A percentile compares a stretch with the other conserved stretches of the same genome.
Evolutionary conservation across 768 basidiomycete species (phyloP).

Genomic region (Boletellus ananas): DNA sequence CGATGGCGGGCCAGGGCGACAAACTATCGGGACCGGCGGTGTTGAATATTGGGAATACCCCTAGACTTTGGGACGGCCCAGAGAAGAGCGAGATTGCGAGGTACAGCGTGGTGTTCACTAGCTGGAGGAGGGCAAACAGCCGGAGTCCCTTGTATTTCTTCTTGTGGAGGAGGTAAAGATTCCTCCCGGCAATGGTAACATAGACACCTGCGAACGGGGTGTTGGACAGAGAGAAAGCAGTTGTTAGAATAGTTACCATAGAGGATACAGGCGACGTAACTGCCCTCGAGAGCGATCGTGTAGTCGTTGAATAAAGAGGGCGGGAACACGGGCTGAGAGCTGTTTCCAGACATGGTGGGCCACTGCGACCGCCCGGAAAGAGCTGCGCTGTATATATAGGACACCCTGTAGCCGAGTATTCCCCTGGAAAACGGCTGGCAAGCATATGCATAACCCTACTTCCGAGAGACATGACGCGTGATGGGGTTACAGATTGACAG

Average conservation of each 20-base stretch:
- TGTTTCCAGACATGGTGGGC: constrained; percentile 14
- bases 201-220: constrained; percentile 8
- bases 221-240: neutral
- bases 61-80: constrained; percentile 12
- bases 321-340: constrained; percentile 8
- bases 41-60: constrained; percentile 6
- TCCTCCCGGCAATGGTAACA: constrained; percentile 7
- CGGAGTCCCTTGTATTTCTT: constrained; percentile 16
- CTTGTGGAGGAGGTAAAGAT: constrained; percentile 11
- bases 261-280: constrained; percentile 17
- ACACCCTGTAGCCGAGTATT: neutral
- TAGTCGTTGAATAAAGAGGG: constrained; percentile 12
- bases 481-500: no score
- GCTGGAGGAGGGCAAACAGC: constrained; percentile 11
- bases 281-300: constrained; percentile 22
- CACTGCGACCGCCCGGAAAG: neutral
- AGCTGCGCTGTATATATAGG: neutral
- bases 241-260: constrained; percentile 5
- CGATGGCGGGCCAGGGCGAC: constrained; percentile 16
- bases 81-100: constrained; percentile 17
- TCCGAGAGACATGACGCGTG: neutral
- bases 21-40: constrained; percentile 6
- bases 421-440: no score
- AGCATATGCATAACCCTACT: neutral
- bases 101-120: constrained; percentile 18